Evolutionary conservation across 2,329 filamentous ascomycete genomes (phyloP).

Genomic region (Cercospora beticola): DNA sequence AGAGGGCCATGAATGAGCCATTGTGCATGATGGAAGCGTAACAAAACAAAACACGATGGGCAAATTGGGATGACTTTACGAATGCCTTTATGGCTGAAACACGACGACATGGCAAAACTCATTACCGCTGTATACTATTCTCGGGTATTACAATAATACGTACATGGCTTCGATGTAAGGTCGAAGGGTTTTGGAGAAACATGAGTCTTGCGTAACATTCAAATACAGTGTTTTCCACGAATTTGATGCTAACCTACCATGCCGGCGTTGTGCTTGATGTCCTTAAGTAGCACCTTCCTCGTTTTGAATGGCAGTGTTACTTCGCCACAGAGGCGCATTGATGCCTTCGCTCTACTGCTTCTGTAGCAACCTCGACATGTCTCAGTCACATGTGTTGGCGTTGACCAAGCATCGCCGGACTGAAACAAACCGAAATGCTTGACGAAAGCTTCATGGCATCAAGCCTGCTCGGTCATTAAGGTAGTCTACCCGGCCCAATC

Average conservation of each 20-base stretch:
- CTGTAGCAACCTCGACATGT: not conserved
- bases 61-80: slow-evolving; percentile 15
- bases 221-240: not conserved
- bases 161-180: not conserved
- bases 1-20: slow-evolving; percentile 4
- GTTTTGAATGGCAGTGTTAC: not conserved
- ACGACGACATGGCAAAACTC: slow-evolving; percentile 1
- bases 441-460: not conserved
- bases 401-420: not conserved
- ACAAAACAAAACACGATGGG: not conserved
- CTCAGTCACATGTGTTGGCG: not conserved
- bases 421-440: not conserved
- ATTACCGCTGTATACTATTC: slow-evolving; percentile 16
- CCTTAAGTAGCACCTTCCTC: not conserved
- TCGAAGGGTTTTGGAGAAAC: not conserved
- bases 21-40: not conserved
- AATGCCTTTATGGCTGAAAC: not conserved
- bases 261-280: not conserved
- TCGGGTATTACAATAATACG: slow-evolving; percentile 15
- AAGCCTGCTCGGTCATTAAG: not conserved
- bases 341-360: not conserved
- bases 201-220: not conserved
- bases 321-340: not conserved
- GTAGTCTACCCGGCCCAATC: not conserved
- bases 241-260: not conserved